Evolutionary conservation across 164 flowering plant genomes (phyloP).

Genomic region (Vitis labrusca): DNA sequence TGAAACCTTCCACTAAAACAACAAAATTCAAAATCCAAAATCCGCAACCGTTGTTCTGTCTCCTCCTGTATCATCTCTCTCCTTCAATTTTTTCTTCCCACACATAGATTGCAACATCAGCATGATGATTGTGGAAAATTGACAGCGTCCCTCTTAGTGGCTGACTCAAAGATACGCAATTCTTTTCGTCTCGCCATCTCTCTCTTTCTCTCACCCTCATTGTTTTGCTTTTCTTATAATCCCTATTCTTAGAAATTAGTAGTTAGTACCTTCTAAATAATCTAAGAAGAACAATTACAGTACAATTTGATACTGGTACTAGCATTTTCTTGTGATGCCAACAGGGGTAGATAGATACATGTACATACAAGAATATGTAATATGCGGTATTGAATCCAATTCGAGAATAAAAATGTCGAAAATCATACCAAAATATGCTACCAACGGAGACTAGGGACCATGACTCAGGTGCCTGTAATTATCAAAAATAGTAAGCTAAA

Average conservation of each 20-base stretch:
- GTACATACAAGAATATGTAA: neutral
- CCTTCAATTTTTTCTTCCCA: conserved; percentile 3
- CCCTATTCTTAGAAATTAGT: too few relatives aligned
- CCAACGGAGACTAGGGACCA: neutral
- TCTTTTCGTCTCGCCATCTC: neutral
- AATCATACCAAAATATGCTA: too few relatives aligned
- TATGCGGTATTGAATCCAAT: neutral
- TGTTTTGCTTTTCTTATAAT: too few relatives aligned
- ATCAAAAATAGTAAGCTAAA: too few relatives aligned
- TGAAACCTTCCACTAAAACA: neutral
- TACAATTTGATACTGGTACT: too few relatives aligned
- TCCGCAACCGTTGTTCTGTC: conserved; percentile 9
- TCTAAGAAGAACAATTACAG: too few relatives aligned
- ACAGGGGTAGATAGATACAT: neutral
- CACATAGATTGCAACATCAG: conserved; percentile 20
- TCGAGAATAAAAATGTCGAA: neutral
- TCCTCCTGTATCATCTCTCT: conserved; percentile 2
- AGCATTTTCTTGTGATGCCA: neutral
- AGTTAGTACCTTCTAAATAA: too few relatives aligned
- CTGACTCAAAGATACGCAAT: conserved; percentile 42
- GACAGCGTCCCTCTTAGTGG: conserved; percentile 29
- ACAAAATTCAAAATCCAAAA: conserved; percentile 17
- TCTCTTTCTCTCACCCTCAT: neutral
- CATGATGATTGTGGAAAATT: conserved; percentile 30
- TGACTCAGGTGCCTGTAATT: neutral